Evolutionary conservation across 169 alveolate species (phyloP).

Genomic region (Cryptosporidium viatorum): DNA sequence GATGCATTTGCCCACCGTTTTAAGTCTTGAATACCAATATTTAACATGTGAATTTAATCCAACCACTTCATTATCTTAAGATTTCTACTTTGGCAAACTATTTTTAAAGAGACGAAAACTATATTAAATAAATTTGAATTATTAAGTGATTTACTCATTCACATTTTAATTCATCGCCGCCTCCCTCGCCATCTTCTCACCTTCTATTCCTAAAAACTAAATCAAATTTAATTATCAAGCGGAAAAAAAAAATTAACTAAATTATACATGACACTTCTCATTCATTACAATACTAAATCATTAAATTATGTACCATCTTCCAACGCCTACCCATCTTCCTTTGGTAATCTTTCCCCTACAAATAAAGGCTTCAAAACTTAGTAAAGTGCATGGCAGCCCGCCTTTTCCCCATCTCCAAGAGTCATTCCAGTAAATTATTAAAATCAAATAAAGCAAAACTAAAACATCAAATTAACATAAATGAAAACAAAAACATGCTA

Average conservation of each 20-base stretch:
- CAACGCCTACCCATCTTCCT: not conserved
- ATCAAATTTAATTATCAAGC: not conserved
- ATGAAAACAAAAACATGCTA: not conserved
- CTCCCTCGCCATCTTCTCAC: not conserved
- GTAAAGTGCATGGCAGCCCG: constrained; percentile 15
- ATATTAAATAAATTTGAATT: no score
- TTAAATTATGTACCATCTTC: no score
- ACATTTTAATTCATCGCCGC: no score
- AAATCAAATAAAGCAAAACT: not conserved
- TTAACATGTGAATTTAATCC: not conserved
- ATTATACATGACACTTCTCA: no score
- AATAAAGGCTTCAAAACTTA: not conserved
- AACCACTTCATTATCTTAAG: not conserved
- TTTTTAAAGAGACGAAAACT: not conserved
- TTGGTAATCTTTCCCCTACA: not conserved
- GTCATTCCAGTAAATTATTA: not conserved
- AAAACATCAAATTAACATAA: not conserved
- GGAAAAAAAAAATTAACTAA: no score
- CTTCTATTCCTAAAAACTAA: not conserved
- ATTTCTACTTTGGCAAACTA: not conserved
- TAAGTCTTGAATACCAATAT: no score
- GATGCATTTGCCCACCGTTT: no score
- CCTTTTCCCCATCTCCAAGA: not conserved
- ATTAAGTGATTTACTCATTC: not conserved
- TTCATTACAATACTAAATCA: no score